Conservation (phyloP, 2,329 filamentous ascomycete species). For the Cladosporium velox region DNA sequence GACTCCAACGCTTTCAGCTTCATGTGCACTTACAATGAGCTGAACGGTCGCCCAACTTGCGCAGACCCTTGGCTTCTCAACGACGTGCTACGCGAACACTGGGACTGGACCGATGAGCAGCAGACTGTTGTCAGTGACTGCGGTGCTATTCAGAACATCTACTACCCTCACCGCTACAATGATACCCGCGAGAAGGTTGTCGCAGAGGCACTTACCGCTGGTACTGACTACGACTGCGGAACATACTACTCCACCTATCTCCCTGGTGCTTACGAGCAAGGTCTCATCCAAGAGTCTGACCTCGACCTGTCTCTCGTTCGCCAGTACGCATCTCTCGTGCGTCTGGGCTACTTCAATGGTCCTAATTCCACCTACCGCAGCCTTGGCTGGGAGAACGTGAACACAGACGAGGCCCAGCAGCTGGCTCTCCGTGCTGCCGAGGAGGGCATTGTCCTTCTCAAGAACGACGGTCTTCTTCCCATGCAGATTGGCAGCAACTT, state of each 20-base stretch:
- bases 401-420: constrained; percentile 54
- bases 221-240: constrained; percentile 58
- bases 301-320: constrained; percentile 55
- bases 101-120: constrained; percentile 62
- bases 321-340: constrained; percentile 57
- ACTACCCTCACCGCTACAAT: constrained; percentile 49
- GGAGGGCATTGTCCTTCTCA: constrained; percentile 52
- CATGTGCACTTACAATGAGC: constrained; percentile 63
- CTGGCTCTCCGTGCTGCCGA: constrained; percentile 58
- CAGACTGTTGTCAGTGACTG: constrained; percentile 68
- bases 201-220: constrained; percentile 52
- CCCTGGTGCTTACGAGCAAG: constrained; percentile 45
- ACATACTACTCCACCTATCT: constrained; percentile 51
- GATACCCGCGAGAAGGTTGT: constrained; percentile 49
- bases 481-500: constrained; percentile 41
- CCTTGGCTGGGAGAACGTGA: constrained; percentile 58
- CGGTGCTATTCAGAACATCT: constrained; percentile 60
- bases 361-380: constrained; percentile 52
- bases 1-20: constrained; percentile 49
- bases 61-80: constrained; percentile 64
- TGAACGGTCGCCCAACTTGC: constrained; percentile 68
- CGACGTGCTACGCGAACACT: constrained; percentile 64
- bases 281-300: constrained; percentile 47
- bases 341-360: constrained; percentile 60
- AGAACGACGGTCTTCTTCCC: constrained; percentile 55